These are phyloP conservation scores for Epichloe amarillans DNA, from an alignment of 2,329 filamentous ascomycete genomes.

Conservation along the genomic window DNA sequence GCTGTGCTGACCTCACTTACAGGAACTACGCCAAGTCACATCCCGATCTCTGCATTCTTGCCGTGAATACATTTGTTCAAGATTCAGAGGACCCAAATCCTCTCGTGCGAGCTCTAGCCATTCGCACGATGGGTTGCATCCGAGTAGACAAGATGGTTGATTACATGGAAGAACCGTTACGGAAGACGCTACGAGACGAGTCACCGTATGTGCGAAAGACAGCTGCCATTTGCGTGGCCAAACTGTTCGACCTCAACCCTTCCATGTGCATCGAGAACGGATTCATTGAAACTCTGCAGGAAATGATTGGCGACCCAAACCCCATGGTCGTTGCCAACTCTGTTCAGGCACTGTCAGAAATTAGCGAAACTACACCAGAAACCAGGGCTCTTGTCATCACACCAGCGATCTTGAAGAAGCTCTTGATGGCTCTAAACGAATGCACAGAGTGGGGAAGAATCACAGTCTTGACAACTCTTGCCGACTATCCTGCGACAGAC, in stretches of 20 bases:
- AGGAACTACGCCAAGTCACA: conserved; percentile 99
- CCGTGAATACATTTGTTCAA: conserved; percentile 98
- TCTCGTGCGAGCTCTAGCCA: conserved; percentile 83
- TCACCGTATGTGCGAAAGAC: conserved; percentile 98
- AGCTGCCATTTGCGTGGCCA: conserved; percentile 92
- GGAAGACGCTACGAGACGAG: conserved; percentile 93
- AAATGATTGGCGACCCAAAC: conserved; percentile 93
- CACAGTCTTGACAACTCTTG: conserved; percentile 79
- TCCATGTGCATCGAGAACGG: conserved; percentile 91
- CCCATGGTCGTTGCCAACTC: conserved; percentile 99
- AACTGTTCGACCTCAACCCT: conserved; percentile 91
- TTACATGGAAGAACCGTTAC: conserved; percentile 96
- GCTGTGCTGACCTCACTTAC: conserved; percentile 1
- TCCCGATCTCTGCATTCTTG: conserved; percentile 94
- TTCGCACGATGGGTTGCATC: conserved; percentile 97
- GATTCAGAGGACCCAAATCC: conserved; percentile 98
- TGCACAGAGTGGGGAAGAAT: conserved; percentile 98
- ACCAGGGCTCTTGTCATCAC: conserved; percentile 78
- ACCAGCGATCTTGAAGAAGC: conserved; percentile 75
- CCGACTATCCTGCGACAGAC: conserved; percentile 76
- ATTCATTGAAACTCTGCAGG: conserved; percentile 84
- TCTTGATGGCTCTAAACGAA: conserved; percentile 91
- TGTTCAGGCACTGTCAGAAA: conserved; percentile 85
- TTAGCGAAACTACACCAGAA: conserved; percentile 79
- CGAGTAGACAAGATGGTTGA: conserved; percentile 99